Evolutionary conservation across 2,329 filamentous ascomycete species (phyloP), one percentile per base, ranked within the genome.

Genomic region (Paraconiothyrium sp.): DNA sequence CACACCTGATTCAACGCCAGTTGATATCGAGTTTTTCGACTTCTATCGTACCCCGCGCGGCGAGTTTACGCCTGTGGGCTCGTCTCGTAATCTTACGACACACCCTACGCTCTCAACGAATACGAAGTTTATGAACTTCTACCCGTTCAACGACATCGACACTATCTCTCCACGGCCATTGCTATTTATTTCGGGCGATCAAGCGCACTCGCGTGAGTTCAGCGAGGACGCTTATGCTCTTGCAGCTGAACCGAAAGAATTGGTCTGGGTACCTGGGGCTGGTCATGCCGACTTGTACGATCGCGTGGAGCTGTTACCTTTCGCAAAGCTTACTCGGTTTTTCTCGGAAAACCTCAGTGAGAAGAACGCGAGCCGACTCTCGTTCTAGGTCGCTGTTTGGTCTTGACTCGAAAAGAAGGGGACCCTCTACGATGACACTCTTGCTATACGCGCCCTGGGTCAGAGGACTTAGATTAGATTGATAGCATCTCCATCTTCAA

Each of bases 281-380:
- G 74, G 75, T 2, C 77, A 80, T 50, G 75, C 75, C 2, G 78
- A 79, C 44, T 67, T 80, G 4, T 80, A 80, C 39, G 78, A 80
- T 61, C 76, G 76, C 1, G 67, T 72, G 1, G 74, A 73, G 2
- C 70, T 79, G 16, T 79, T 79, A 24, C 76, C 76, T 6, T 79
- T 78, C 22, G 63, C 57, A 8, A 74, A 69, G 20, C 20, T 20
- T 20, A 20, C 70, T 0, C 49, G 65, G 5, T 78, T 73, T 32
- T 73, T 73, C 64, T 20, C 4, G 41, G 41, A 44, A 4, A 44
- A 22, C 2, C 41, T 44, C 4, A 22, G 3, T 1, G 4, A 37
- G 35, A 37, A 7, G 8, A 37, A 30, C 27, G 27, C 27, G 4
- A 30, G 27, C 2, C 27, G 6, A 30, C 4, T 30, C 27, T 30